phyloP scores from a whole-genome alignment of 192 early-diverging fungal species.

The Jimgerdemannia lactiflua region DNA sequence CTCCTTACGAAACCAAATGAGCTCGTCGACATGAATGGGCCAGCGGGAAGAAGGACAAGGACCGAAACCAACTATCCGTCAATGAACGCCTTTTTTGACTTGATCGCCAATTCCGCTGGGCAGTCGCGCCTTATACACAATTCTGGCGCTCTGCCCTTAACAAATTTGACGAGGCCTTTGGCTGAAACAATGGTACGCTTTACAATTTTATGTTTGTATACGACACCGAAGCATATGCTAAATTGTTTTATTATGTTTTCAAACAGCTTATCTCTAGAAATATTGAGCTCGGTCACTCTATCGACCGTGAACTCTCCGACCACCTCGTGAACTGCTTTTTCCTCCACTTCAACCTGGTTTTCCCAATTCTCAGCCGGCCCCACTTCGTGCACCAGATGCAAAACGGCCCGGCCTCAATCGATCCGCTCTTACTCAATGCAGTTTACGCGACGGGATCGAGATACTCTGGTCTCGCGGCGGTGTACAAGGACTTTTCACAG shows the following conservation, averaged over 20 bases:
- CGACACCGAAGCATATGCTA: slow-evolving; percentile 27
- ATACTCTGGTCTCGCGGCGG: not conserved
- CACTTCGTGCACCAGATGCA: slow-evolving; percentile 21
- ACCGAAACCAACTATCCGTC: slow-evolving; percentile 9
- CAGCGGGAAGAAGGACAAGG: slow-evolving; percentile 3
- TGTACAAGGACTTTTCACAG: not conserved
- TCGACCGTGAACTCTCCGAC: slow-evolving; percentile 4
- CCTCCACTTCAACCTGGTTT: slow-evolving; percentile 28
- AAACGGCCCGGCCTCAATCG: slow-evolving; percentile 2
- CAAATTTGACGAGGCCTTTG: not conserved
- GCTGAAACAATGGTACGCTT: not conserved
- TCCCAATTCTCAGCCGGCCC: slow-evolving; percentile 25
- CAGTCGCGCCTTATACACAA: slow-evolving; percentile 7
- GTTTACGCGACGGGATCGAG: slow-evolving; percentile 20
- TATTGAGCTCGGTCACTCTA: not conserved
- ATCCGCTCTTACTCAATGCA: slow-evolving; percentile 24
- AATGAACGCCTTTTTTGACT: not conserved
- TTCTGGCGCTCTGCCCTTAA: not conserved
- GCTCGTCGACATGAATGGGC: no score
- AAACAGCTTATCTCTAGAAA: slow-evolving; percentile 21
- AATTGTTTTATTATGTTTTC: slow-evolving; percentile 17
- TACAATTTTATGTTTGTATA: not conserved
- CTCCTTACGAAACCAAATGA: no score
- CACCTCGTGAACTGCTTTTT: slow-evolving; percentile 20
- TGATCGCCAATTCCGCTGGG: slow-evolving; percentile 8